These are phyloP conservation scores for Zygosaccharomyces sapae DNA, from an alignment of 1,139 yeast genomes.

Conservation along the genomic window DNA sequence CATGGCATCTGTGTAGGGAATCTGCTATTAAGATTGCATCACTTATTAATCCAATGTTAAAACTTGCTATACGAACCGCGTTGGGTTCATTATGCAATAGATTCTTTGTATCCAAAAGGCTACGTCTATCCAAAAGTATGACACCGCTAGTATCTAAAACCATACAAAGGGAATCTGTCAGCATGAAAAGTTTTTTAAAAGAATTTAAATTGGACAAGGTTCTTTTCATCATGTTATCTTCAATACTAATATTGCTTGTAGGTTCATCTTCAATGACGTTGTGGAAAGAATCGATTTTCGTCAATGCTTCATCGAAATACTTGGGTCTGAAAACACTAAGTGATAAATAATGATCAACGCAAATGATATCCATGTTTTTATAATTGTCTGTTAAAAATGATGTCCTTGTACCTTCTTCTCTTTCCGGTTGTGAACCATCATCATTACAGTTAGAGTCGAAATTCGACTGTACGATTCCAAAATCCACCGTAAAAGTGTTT, in stretches of 20 bases:
- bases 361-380: constrained; percentile 25
- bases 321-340: constrained; percentile 28
- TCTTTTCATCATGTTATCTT: constrained; percentile 11
- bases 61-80: constrained; percentile 21
- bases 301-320: constrained; percentile 22
- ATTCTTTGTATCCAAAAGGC: constrained; percentile 14
- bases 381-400: constrained; percentile 30
- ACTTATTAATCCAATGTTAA: constrained; percentile 25
- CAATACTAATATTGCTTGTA: not conserved
- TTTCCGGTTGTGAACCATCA: constrained; percentile 6
- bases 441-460: constrained; percentile 5
- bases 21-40: constrained; percentile 25
- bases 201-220: constrained; percentile 17
- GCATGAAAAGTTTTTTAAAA: constrained; percentile 26
- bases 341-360: constrained; percentile 22
- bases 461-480: constrained; percentile 17
- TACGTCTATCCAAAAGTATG: constrained; percentile 21
- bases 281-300: constrained; percentile 19
- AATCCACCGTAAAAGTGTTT: constrained; percentile 25
- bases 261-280: constrained; percentile 2
- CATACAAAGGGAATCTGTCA: constrained; percentile 23
- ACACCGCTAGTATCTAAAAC: constrained; percentile 28
- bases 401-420: constrained; percentile 13
- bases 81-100: constrained; percentile 11
- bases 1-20: constrained; percentile 10